A percentile compares a stretch with the other conserved stretches of the same genome.
phyloP scores from a whole-genome alignment of 306 rosid genomes.

The Betula pendula region DNA sequence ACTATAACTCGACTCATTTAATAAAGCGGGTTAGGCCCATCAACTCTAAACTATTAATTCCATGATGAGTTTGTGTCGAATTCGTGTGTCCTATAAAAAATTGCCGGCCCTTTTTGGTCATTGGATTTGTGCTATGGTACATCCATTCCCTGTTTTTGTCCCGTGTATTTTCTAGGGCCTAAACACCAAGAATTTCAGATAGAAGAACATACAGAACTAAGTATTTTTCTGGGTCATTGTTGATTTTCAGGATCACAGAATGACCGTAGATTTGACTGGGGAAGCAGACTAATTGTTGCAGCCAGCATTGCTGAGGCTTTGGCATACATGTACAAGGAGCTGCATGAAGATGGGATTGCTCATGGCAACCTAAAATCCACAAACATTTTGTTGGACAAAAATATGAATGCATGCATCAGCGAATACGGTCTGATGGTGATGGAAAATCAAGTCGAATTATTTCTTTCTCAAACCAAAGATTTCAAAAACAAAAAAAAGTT shows the following conservation, averaged over 20 bases:
- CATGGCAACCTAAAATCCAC: slow-evolving; percentile 75
- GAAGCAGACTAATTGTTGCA: slow-evolving; percentile 61
- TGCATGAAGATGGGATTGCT: slow-evolving; percentile 47
- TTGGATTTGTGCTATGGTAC: background rate
- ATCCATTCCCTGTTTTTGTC: background rate
- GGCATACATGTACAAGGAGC: slow-evolving; percentile 64
- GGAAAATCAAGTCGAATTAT: slow-evolving; percentile 41
- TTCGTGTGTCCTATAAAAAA: too few relatives aligned
- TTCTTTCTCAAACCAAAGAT: slow-evolving; percentile 15
- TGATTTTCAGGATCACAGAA: slow-evolving; percentile 45
- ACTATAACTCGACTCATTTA: too few relatives aligned
- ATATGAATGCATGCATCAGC: slow-evolving; percentile 59
- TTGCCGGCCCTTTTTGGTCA: too few relatives aligned
- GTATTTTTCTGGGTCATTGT: background rate
- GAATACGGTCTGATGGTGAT: slow-evolving; percentile 65
- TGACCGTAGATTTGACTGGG: slow-evolving; percentile 56
- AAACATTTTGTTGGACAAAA: slow-evolving; percentile 63
- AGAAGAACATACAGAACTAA: too few relatives aligned
- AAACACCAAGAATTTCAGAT: background rate
- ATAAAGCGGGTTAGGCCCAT: too few relatives aligned
- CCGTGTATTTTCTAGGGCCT: background rate
- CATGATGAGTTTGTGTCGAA: too few relatives aligned
- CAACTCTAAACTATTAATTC: too few relatives aligned
- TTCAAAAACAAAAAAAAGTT: slow-evolving; percentile 25
- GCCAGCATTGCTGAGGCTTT: slow-evolving; percentile 49